Evolutionary conservation across 2,329 filamentous ascomycete species (phyloP).

Genomic region (Fusarium sarcochroum): DNA sequence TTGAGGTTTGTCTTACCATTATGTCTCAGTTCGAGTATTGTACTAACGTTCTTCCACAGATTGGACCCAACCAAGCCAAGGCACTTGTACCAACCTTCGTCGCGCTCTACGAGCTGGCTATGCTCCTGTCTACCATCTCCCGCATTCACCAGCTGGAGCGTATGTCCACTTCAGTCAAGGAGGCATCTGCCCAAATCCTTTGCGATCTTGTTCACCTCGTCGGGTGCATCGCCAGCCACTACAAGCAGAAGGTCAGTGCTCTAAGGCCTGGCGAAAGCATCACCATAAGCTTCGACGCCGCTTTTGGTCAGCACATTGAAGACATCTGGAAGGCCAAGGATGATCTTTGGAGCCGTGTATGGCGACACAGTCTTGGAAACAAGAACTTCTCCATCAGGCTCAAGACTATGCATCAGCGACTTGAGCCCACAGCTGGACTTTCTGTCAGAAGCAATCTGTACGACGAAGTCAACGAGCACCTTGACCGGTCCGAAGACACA

Average conservation of each 20-base stretch:
- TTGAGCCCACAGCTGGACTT: constrained; percentile 49
- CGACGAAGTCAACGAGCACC: constrained; percentile 55
- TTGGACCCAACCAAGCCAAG: constrained; percentile 55
- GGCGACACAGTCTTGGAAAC: constrained; percentile 52
- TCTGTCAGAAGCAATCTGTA: constrained; percentile 50
- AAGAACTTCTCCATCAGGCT: constrained; percentile 45
- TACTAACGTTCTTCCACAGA: constrained; percentile 45
- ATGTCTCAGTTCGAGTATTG: fast-evolving
- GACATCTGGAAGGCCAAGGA: constrained; percentile 54
- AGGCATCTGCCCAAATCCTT: constrained; percentile 54
- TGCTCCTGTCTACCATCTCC: constrained; percentile 55
- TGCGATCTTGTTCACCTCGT: constrained; percentile 54
- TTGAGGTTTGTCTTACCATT: constrained; percentile 51
- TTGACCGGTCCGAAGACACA: constrained; percentile 56
- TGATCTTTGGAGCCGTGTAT: constrained; percentile 53
- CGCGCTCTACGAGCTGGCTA: constrained; percentile 56
- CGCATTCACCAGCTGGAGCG: constrained; percentile 56
- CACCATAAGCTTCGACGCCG: constrained; percentile 55
- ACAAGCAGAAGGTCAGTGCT: constrained; percentile 53
- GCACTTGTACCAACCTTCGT: constrained; percentile 58
- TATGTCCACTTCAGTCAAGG: constrained; percentile 50
- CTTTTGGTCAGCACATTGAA: constrained; percentile 54
- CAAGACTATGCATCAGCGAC: constrained; percentile 50
- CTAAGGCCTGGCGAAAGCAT: constrained; percentile 43
- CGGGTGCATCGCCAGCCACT: constrained; percentile 54